Evolutionary conservation across 305 asterid species (phyloP), one percentile per base, ranked within the genome.

Genomic region (Fraxinus ornus): DNA sequence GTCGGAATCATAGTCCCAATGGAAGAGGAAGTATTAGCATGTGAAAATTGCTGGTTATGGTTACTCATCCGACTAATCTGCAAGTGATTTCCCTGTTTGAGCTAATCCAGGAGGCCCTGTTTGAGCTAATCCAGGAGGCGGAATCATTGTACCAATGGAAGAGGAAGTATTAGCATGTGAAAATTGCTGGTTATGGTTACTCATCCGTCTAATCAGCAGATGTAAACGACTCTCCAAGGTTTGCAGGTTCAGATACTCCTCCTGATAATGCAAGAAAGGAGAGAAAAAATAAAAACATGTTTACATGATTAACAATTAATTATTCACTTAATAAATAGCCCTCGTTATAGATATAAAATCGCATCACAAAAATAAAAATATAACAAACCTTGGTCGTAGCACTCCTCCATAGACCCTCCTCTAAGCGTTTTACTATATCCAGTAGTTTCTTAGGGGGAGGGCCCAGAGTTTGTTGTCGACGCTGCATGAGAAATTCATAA

Each of bases 101-200:
- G 35, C 5, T 32, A 32, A 32, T 32, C 35, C 35, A 32, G 35
- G 35, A 32, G 35, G 91, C 76, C 91, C 96, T 85, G 87, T 88
- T 88, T 91, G 99, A 78, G 93, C 89, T 90, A 95, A 82, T 77
- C 99, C 98, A 82, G 99, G 98, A 76, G 99, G 94, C 82, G 99
- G 99, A 84, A 97, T 97, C 99, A 97, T 97, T 60, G 98, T 90
- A 83, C 98, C 93, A 84, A 89, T 79, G 75, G 98, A 88, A 73
- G 94, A 84, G 75, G 98, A 93, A 22, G 98, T 84, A 92, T 83
- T 93, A 79, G 87, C 90, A 80, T 93, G 97, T 68, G 94, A 85
- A 84, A 86, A 88, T 85, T 91, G 97, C 81, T 91, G 95, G 80
- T 81, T 88, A 68, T 91, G 94, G 88, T 88, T 92, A 82, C 84